Evolutionary conservation across 2,329 filamentous ascomycete species (phyloP), one percentile per base, ranked within the genome.

Genomic region (Hypoxylon sp.): DNA sequence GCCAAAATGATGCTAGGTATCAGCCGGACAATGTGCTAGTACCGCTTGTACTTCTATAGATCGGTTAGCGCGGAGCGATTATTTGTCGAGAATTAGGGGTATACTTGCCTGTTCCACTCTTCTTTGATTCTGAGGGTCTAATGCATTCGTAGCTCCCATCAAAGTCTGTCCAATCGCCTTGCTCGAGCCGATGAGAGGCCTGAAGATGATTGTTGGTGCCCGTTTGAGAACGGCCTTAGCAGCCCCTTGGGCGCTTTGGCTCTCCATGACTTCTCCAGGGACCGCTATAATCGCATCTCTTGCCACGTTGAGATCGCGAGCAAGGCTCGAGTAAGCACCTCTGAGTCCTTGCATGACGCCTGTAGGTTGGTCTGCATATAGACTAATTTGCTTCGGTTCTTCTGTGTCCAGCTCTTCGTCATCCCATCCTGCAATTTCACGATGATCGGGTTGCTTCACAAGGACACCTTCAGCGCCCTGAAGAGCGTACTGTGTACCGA

Each of bases 261-360:
- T 94, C 74, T 97, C 94, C 84, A 97, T 90, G 0, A 97, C 88
- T 76, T 98, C 95, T 0, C 91, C 92, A 0, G 96, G 95, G 25
- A 99, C 93, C 1, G 95, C 96, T 73, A 99, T 95, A 62, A 99
- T 93, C 8, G 95, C 96, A 79, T 99, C 94, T 61, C 90, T 85
- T 0, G 96, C 93, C 46, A 94, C 84, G 39, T 95, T 85, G n/a
- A 99, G 83, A 77, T 99, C 96, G 32, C 94, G 88, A 65, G 94
- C 90, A 27, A 99, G 84, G 56, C 94, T 92, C 27, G 89, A 84
- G 73, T 94, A 95, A 3, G 94, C 96, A 11, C 92, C 92, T 2
- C 91, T 87, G 14, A 99, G 82, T 2, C 96, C 96, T 72, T 96
- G 92, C 2, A 95, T 85, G 2, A 99, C 91, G 1, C 93, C 93